A percentile compares a stretch with the other conserved stretches of the same genome.
Evolutionary conservation across 345 rosid genomes (phyloP).

Genomic region (Aquilaria malaccensis): DNA sequence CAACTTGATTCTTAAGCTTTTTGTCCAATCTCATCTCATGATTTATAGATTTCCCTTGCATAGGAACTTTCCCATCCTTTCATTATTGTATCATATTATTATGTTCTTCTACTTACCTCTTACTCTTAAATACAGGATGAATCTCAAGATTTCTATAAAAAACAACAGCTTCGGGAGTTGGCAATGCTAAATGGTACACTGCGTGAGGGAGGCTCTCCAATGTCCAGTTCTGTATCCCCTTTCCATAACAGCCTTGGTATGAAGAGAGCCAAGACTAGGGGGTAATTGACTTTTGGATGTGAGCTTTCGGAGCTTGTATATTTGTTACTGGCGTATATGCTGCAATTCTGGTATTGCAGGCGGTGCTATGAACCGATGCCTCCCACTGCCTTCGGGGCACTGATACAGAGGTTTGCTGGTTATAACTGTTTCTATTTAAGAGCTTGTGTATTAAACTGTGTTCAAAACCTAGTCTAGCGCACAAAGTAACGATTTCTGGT

Average conservation of each 20-base stretch:
- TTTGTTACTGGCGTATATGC: constrained; percentile 19
- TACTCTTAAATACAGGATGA: constrained; percentile 48
- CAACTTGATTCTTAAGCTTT: too few relatives aligned
- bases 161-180: constrained; percentile 92
- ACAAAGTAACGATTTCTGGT: neutral
- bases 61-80: neutral
- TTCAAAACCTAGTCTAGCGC: too few relatives aligned
- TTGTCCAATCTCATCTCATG: neutral
- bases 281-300: constrained; percentile 25
- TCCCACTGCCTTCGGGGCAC: constrained; percentile 42
- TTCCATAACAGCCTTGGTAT: constrained; percentile 81
- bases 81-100: neutral
- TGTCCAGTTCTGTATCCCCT: constrained; percentile 92
- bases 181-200: constrained; percentile 91
- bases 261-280: constrained; percentile 97
- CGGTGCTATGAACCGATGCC: constrained; percentile 27
- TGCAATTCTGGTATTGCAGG: constrained; percentile 20
- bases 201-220: constrained; percentile 88
- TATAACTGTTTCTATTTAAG: constrained; percentile 30
- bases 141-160: constrained; percentile 92
- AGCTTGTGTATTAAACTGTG: constrained; percentile 8
- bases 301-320: constrained; percentile 26
- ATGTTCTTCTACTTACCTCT: neutral
- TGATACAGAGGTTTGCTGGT: constrained; percentile 30
- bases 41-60: neutral